Percentiles rank a stretch among this genome's conserved stretches.
Evolutionary conservation across 306 rosid species (phyloP).

Genomic region (Citrullus amarus): DNA sequence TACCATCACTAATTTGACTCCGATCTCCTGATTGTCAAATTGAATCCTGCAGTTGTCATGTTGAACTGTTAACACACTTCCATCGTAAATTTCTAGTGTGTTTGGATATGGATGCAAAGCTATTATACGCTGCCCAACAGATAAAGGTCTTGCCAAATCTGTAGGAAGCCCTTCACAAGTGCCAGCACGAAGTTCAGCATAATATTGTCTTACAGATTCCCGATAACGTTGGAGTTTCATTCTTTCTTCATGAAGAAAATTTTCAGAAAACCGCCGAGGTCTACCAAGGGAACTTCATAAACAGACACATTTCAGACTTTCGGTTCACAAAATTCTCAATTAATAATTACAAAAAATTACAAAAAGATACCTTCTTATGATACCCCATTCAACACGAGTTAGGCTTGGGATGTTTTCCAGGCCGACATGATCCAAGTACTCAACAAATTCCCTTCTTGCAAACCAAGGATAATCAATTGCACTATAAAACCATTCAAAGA

Average conservation of each 20-base stretch:
- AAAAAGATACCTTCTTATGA: conserved; percentile 57
- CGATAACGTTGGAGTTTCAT: conserved; percentile 74
- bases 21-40: conserved; percentile 75
- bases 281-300: conserved; percentile 84
- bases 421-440: conserved; percentile 93
- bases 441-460: conserved; percentile 80
- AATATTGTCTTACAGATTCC: conserved; percentile 75
- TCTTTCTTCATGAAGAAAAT: conserved; percentile 63
- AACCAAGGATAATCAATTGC: conserved; percentile 96
- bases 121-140: conserved; percentile 81
- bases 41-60: conserved; percentile 81
- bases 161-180: conserved; percentile 80
- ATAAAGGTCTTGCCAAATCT: conserved; percentile 80
- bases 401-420: conserved; percentile 73
- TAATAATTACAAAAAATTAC: neutral
- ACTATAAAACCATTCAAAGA: conserved; percentile 92
- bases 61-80: conserved; percentile 83
- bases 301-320: conserved; percentile 11
- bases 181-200: conserved; percentile 60
- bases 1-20: conserved; percentile 88
- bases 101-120: conserved; percentile 84
- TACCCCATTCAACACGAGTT: conserved; percentile 90
- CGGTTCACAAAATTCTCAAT: neutral
- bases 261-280: conserved; percentile 91
- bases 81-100: conserved; percentile 84